Conservation (phyloP, 306 rosid species). For the Prunus mongolica region DNA sequence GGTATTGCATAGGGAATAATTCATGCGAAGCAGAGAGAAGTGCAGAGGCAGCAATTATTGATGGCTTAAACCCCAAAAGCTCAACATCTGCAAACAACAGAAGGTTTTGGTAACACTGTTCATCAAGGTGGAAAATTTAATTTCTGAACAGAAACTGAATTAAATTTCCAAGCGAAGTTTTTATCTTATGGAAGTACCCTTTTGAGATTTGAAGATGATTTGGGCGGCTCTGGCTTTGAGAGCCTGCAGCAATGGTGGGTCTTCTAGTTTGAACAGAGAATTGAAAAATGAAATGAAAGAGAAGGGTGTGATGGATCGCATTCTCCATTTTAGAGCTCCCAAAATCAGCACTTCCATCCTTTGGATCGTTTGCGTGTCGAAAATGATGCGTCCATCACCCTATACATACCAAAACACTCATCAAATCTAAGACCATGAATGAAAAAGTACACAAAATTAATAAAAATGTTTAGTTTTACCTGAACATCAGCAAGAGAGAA, state of each 20-base stretch:
- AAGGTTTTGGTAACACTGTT: neutral
- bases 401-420: slow-evolving; percentile 24
- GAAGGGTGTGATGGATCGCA: slow-evolving; percentile 95
- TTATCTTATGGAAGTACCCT: slow-evolving; percentile 38
- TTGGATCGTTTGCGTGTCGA: slow-evolving; percentile 69
- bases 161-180: neutral
- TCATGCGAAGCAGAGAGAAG: slow-evolving; percentile 74
- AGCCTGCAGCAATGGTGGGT: slow-evolving; percentile 50
- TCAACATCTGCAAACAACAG: slow-evolving; percentile 50
- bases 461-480: slow-evolving; percentile 29
- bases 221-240: slow-evolving; percentile 71
- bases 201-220: slow-evolving; percentile 71
- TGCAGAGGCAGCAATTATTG: slow-evolving; percentile 74
- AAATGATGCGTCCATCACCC: slow-evolving; percentile 63
- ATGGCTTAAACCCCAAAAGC: slow-evolving; percentile 78
- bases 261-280: slow-evolving; percentile 46
- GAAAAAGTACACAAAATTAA: neutral
- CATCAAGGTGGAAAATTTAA: neutral
- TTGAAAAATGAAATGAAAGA: slow-evolving; percentile 67
- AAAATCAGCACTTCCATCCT: slow-evolving; percentile 78
- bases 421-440: neutral
- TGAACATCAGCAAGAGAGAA: slow-evolving; percentile 50
- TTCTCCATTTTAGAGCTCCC: slow-evolving; percentile 83
- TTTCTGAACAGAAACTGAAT: neutral
- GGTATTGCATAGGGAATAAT: slow-evolving; percentile 74